Conservation (phyloP, 169 alveolate species). For the Theileria sp. region DNA sequence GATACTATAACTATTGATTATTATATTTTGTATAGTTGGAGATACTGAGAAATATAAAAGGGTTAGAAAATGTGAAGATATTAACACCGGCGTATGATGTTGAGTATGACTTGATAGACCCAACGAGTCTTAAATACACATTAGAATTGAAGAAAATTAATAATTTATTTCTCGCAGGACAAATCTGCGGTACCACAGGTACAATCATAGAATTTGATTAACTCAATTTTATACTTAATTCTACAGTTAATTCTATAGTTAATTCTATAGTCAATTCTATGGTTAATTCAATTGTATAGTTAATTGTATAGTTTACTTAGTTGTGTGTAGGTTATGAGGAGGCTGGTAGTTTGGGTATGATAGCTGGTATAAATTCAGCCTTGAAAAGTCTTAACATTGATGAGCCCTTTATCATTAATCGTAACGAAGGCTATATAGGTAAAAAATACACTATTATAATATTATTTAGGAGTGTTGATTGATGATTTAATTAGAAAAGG, state of each 20-base stretch:
- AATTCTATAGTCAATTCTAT: too few relatives aligned
- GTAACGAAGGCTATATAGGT: slow-evolving; percentile 86
- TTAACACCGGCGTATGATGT: slow-evolving; percentile 87
- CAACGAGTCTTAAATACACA: slow-evolving; percentile 76
- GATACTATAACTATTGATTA: too few relatives aligned
- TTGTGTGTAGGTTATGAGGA: slow-evolving; percentile 84
- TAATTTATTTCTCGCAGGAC: slow-evolving; percentile 86
- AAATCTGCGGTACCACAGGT: slow-evolving; percentile 91
- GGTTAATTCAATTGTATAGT: too few relatives aligned
- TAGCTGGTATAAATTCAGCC: slow-evolving; percentile 91
- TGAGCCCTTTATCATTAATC: slow-evolving; percentile 58
- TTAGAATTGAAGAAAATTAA: slow-evolving; percentile 77
- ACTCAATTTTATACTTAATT: too few relatives aligned
- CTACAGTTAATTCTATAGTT: too few relatives aligned
- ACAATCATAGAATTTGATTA: neutral
- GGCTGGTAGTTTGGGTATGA: slow-evolving; percentile 89
- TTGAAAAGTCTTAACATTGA: slow-evolving; percentile 49
- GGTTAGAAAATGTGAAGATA: slow-evolving; percentile 82
- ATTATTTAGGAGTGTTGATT: slow-evolving; percentile 68
- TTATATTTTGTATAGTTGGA: slow-evolving; percentile 32
- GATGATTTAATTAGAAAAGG: slow-evolving; percentile 87
- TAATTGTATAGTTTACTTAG: too few relatives aligned
- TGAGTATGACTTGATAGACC: slow-evolving; percentile 85
- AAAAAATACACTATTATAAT: neutral
- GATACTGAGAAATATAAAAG: slow-evolving; percentile 67